Percentiles rank a stretch among this genome's conserved stretches.
These are phyloP conservation scores for Centaurea solstitialis DNA, from an alignment of 129 eudicot species.

Conservation along the genomic window DNA sequence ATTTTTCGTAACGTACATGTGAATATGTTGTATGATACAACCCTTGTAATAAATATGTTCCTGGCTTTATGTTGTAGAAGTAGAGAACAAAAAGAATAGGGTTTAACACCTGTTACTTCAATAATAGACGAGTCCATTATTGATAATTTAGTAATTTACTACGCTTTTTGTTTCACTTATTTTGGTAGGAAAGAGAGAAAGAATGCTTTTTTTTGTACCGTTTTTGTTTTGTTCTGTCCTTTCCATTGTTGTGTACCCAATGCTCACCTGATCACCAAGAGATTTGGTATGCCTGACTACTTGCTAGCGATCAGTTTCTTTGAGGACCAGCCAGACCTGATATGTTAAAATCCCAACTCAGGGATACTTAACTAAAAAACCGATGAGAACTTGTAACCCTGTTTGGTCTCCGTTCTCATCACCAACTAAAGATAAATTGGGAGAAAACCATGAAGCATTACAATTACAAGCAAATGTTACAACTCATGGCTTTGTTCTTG, in stretches of 20 bases:
- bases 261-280: background rate
- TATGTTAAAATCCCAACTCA: background rate
- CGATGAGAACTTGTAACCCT: background rate
- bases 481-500: background rate
- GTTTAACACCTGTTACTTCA: background rate
- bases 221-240: background rate
- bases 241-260: background rate
- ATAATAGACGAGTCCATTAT: no score
- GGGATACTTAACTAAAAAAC: background rate
- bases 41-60: constrained; percentile 1
- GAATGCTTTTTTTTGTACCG: no score
- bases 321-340: background rate
- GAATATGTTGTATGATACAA: constrained; percentile 15
- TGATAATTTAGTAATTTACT: no score
- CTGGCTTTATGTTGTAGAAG: background rate
- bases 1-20: constrained; percentile 3
- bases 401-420: background rate
- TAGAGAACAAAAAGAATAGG: background rate
- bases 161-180: no score
- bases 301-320: no score
- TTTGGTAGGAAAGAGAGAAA: no score
- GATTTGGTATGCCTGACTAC: no score
- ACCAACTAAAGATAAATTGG: background rate
- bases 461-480: background rate
- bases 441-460: constrained; percentile 6